Percentiles rank a stretch among this genome's conserved stretches.
Conservation (phyloP, 768 basidiomycete genomes). For the Russula earlei region DNA sequence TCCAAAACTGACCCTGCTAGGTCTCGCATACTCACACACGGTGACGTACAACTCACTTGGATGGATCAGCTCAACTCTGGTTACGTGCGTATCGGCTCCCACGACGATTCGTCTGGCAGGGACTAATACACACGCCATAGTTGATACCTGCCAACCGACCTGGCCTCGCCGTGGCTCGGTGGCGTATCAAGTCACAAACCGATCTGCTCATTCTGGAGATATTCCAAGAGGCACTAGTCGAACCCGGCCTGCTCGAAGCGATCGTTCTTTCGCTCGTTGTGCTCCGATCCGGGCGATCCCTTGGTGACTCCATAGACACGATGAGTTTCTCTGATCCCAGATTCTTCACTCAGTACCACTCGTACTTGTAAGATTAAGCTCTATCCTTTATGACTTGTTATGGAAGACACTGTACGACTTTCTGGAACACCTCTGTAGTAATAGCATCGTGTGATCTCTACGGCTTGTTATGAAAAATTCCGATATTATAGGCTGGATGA, state of each 20-base stretch:
- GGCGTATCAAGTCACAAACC: conserved; percentile 1
- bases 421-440: not conserved
- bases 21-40: conserved; percentile 4
- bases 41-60: conserved; percentile 6
- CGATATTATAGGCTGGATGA: too few species aligned
- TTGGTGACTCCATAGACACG: not conserved
- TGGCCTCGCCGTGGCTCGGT: conserved; percentile 10
- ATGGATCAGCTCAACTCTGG: not conserved
- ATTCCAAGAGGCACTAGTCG: conserved; percentile 7
- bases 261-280: conserved; percentile 7
- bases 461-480: too few species aligned
- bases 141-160: conserved; percentile 8
- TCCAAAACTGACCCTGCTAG: not conserved
- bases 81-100: not conserved
- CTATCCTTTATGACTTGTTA: not conserved
- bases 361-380: not conserved
- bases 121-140: not conserved
- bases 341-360: not conserved
- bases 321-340: not conserved
- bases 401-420: not conserved
- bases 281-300: conserved; percentile 2
- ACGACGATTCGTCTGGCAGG: not conserved
- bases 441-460: not conserved
- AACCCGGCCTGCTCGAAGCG: conserved; percentile 6
- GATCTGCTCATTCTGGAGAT: conserved; percentile 6